Base-by-base conservation (phyloP, 139 green algal genomes). In the Picochlorum sp. region DNA sequence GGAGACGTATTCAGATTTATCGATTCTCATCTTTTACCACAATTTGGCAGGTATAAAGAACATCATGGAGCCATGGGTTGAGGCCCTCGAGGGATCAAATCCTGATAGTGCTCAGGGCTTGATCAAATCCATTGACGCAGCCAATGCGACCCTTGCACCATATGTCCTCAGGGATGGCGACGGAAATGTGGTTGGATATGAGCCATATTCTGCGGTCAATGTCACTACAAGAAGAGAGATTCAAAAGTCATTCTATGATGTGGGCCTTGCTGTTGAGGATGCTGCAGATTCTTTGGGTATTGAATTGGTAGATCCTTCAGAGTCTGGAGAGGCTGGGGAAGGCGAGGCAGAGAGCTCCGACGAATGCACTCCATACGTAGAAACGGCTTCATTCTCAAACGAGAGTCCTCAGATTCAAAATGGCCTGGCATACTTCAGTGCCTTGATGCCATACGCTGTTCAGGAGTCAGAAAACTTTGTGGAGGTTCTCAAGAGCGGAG, bases 11-110 rank as follows among this genome's bases (percentile, higher is more conserved):
- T 50, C 15, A 6, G 71, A 77, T 58, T 49, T 60, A 41, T 66
- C 37, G 49, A 58, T 77, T 34, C 67, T 77, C 51, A 75, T 77
- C 51, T 77, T 76, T 57, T 34, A 77, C 67, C 63, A 77, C 47
- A 77, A 77, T 68, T 57, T 70, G 11, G 11, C 57, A 41, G 71
- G 57, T 63, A 57, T 74, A 21, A 45, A 38, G 20, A 11, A 63
- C 11, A 23, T 63, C 13, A 61, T 62, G 13, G n/a, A 38, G 57
- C 66, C 50, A 34, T 69, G 41, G 23, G 0, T 37, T 34, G 21
- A 8, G 16, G 52, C 23, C 2, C n/a, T 59, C 7, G 1, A 26
- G 52, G 26, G 10, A 34, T 18, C 20, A 7, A 30, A 59, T 23
- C n/a, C n/a, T 18, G 20, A 11, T 8, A 16, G 23, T 59, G 52